Evolutionary conservation across 116 monocot species (phyloP).

Genomic region (Phalaenopsis hybrid): DNA sequence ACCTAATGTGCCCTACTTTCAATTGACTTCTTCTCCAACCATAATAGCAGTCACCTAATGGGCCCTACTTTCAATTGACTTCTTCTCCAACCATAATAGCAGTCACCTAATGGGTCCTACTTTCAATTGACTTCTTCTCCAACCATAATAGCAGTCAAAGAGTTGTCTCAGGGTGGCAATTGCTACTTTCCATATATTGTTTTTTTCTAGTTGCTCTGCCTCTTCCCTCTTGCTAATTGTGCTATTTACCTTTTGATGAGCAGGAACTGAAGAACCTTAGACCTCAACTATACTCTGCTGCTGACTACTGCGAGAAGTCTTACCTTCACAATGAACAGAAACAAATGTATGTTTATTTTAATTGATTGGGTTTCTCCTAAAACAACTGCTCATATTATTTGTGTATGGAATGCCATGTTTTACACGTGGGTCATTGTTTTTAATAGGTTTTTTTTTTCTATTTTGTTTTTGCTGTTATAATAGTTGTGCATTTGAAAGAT

Average conservation of each 20-base stretch:
- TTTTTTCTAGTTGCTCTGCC: no score
- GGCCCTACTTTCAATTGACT: no score
- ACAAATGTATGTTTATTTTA: slow-evolving; percentile 50
- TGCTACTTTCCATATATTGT: no score
- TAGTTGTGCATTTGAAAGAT: background rate
- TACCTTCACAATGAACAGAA: slow-evolving; percentile 95
- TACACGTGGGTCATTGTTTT: background rate
- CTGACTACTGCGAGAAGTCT: slow-evolving; percentile 93
- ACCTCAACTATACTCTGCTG: slow-evolving; percentile 94
- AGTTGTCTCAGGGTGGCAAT: no score
- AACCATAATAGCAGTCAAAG: no score
- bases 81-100: no score
- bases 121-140: no score
- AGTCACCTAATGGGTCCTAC: no score
- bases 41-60: no score
- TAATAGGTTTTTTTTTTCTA: background rate
- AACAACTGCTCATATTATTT: background rate
- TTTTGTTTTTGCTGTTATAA: background rate
- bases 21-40: no score
- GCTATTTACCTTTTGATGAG: slow-evolving; percentile 1
- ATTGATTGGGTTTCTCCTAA: background rate
- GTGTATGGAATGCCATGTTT: background rate
- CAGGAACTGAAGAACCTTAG: slow-evolving; percentile 93
- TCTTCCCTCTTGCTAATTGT: background rate
- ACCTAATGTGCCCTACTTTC: no score